Conservation (phyloP, 2,329 filamentous ascomycete genomes). For the Salinomyces thailandicus region DNA sequence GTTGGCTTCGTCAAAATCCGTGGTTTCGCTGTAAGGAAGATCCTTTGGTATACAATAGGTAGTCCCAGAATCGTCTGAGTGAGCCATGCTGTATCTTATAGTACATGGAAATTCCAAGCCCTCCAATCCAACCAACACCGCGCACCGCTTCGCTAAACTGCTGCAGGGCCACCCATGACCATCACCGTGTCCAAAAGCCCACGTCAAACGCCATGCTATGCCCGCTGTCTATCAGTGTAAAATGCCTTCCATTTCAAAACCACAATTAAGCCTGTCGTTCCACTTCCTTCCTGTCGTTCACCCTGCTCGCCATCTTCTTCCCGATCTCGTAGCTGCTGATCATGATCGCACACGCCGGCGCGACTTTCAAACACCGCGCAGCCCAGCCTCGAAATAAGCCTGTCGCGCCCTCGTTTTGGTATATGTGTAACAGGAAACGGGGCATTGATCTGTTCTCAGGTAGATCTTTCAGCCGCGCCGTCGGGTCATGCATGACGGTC, state of each 20-base stretch:
- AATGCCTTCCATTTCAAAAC: neutral
- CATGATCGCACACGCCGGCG: slow-evolving; percentile 96
- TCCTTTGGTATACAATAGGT: too few species aligned
- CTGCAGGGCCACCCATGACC: too few species aligned
- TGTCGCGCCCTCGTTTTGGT: slow-evolving; percentile 65
- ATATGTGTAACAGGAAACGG: slow-evolving; percentile 81
- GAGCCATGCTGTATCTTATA: too few species aligned
- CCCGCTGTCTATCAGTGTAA: neutral
- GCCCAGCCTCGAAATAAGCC: slow-evolving; percentile 90
- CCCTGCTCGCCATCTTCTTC: slow-evolving; percentile 70
- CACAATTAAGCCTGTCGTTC: neutral
- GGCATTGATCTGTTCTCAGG: slow-evolving; percentile 73
- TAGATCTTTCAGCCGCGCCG: slow-evolving; percentile 30
- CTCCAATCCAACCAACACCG: too few species aligned
- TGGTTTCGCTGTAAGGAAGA: too few species aligned
- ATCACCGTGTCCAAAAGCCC: too few species aligned
- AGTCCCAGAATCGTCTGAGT: too few species aligned
- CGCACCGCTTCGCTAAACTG: too few species aligned
- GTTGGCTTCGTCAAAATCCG: too few species aligned
- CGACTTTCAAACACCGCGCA: slow-evolving; percentile 84
- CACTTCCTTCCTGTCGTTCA: slow-evolving; percentile 42
- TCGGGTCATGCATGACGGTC: slow-evolving; percentile 55
- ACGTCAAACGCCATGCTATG: neutral
- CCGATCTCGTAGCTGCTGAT: slow-evolving; percentile 96
- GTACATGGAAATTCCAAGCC: too few species aligned